A percentile compares a stretch with the other conserved stretches of the same genome.
Conservation (phyloP, 306 rosid genomes). For the Begonia masoniana region DNA sequence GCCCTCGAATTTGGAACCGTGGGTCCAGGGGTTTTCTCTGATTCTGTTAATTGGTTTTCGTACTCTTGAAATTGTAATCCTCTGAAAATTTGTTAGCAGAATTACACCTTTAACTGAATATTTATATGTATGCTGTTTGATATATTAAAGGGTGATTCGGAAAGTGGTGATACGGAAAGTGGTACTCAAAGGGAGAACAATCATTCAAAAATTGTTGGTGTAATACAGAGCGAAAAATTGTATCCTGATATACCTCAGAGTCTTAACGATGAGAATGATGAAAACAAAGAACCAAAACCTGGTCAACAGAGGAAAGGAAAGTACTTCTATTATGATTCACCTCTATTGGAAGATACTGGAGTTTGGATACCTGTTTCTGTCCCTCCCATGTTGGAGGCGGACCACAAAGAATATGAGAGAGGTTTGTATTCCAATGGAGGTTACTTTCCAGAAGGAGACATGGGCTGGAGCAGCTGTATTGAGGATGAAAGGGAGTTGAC, state of each 20-base stretch:
- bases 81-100: no score
- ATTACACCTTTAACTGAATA: no score
- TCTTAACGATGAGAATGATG: conserved; percentile 16
- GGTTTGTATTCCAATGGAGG: conserved; percentile 65
- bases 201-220: not conserved
- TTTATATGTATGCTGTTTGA: no score
- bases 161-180: no score
- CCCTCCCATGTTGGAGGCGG: conserved; percentile 85
- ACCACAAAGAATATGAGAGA: conserved; percentile 55
- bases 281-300: conserved; percentile 16
- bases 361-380: conserved; percentile 97
- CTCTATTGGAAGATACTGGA: conserved; percentile 73
- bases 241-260: conserved; percentile 19
- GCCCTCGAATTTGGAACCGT: conserved; percentile 5
- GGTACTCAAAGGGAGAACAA: no score
- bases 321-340: conserved; percentile 66
- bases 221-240: conserved; percentile 16
- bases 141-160: no score
- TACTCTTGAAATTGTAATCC: no score
- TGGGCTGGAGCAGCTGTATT: conserved; percentile 63
- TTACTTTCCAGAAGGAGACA: conserved; percentile 76
- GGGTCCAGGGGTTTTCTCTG: conserved; percentile 18
- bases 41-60: not conserved
- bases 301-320: conserved; percentile 29
- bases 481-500: conserved; percentile 82